Base-by-base conservation (phyloP, 176 grass and related monocot species). In the Cenchrus americanus region DNA sequence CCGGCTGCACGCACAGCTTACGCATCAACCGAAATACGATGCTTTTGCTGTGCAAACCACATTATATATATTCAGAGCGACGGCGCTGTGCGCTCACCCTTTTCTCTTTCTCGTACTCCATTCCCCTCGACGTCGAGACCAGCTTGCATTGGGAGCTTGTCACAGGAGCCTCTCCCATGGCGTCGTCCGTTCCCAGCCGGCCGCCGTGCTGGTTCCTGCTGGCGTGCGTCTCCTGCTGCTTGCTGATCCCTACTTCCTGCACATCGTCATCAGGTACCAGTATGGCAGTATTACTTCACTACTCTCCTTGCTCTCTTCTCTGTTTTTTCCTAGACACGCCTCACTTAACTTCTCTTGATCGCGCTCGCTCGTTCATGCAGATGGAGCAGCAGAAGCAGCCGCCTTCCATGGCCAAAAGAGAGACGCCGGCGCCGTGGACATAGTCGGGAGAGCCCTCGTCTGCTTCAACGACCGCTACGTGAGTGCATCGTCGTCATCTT, bases 391-490 rank as follows among this genome's bases (percentile, higher is more conserved):
- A n/a, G 68, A 43, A n/a, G 68, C 69, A 5, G 47, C 47, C 7
- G 67, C 34, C 15, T 50, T 82, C 17, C 69, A 59, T 67, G 77
- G 37, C 42, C 59, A 66, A 69, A 80, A 63, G 30, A 81, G 18
- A 22, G 77, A 69, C 64, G 54, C 78, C 8, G 77, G 62, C 64
- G 54, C 78, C 8, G 6, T 6, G 15, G 73, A 74, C 71, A 86
- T 80, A 2, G 83, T 92, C 50, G 90, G 23, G 2, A 80, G 75
- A 74, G 83, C 90, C 58, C 15, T 92, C 27, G 13, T 67, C 69
- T 92, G 90, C 83, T 86, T 92, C 43, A 86, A 80, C 71, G 75
- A 92, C 11, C 86, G 50, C 52, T 76, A 89, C 73, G 90, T 92
- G 65, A 89, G 82, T 81, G 17, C 10, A 17, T 3, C 12, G 7